phyloP scores from a whole-genome alignment of 2,329 filamentous ascomycete species.

The Cercospora zeina region DNA sequence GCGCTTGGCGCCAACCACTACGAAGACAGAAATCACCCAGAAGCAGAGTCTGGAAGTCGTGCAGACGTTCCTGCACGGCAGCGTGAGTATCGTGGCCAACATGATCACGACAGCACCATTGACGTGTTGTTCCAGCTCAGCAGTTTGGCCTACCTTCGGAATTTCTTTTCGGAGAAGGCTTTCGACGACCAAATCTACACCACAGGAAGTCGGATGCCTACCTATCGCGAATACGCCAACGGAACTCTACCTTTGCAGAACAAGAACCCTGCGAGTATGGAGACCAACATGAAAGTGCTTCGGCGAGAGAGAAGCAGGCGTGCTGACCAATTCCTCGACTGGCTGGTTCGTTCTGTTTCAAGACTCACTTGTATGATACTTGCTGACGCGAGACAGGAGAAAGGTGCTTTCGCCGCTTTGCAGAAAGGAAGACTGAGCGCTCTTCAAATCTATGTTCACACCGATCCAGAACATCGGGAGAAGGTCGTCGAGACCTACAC shows the following conservation, averaged over 20 bases:
- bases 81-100: constrained; percentile 41
- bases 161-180: constrained; percentile 39
- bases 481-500: constrained; percentile 53
- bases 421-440: constrained; percentile 46
- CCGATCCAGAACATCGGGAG: constrained; percentile 40
- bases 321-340: constrained; percentile 49
- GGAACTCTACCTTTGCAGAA: constrained; percentile 23
- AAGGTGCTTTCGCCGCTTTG: constrained; percentile 51
- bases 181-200: constrained; percentile 39
- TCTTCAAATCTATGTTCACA: constrained; percentile 51
- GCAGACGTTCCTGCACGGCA: constrained; percentile 51
- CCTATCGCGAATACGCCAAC: constrained; percentile 40
- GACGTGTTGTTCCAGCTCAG: constrained; percentile 38
- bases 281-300: constrained; percentile 43
- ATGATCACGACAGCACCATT: not conserved
- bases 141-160: constrained; percentile 38
- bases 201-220: constrained; percentile 27
- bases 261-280: constrained; percentile 10
- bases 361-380: not conserved
- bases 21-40: constrained; percentile 39
- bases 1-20: constrained; percentile 30
- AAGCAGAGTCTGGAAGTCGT: constrained; percentile 51
- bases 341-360: constrained; percentile 45
- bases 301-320: constrained; percentile 44
- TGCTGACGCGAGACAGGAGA: constrained; percentile 47